These are phyloP conservation scores for Septoria petroselini DNA, from an alignment of 2,329 filamentous ascomycete genomes.

Conservation along the genomic window DNA sequence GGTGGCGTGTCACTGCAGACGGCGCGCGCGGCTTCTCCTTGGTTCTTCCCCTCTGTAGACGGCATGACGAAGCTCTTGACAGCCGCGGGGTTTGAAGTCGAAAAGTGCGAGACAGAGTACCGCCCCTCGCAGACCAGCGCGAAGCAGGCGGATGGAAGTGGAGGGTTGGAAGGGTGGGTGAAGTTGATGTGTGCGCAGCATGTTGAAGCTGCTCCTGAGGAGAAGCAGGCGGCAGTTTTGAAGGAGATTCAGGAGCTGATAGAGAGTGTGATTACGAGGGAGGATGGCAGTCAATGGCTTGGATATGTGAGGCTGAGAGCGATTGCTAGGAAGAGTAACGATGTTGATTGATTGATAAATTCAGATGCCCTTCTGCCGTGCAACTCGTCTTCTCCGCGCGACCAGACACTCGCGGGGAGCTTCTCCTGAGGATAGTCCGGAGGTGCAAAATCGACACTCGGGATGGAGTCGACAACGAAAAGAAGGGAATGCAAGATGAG, in stretches of 20 bases:
- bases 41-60: constrained; percentile 67
- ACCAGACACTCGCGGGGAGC: no score
- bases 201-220: constrained; percentile 51
- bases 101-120: constrained; percentile 60
- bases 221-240: constrained; percentile 52
- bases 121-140: constrained; percentile 56
- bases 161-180: constrained; percentile 44
- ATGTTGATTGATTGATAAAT: constrained; percentile 7
- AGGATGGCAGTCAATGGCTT: constrained; percentile 54
- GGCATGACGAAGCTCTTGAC: constrained; percentile 51
- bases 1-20: constrained; percentile 50
- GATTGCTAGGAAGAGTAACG: constrained; percentile 37
- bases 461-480: no score
- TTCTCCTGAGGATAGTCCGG: no score
- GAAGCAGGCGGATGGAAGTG: constrained; percentile 32
- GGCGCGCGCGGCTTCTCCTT: constrained; percentile 56
- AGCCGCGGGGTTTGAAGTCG: constrained; percentile 44
- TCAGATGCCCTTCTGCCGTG: no score
- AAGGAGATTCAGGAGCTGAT: constrained; percentile 56
- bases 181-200: constrained; percentile 59
- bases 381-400: no score
- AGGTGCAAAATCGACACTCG: no score
- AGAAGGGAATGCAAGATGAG: no score
- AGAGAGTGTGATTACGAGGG: constrained; percentile 53
- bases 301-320: constrained; percentile 49